Evolutionary conservation across 306 rosid genomes (phyloP).

Genomic region (Vicia faba): DNA sequence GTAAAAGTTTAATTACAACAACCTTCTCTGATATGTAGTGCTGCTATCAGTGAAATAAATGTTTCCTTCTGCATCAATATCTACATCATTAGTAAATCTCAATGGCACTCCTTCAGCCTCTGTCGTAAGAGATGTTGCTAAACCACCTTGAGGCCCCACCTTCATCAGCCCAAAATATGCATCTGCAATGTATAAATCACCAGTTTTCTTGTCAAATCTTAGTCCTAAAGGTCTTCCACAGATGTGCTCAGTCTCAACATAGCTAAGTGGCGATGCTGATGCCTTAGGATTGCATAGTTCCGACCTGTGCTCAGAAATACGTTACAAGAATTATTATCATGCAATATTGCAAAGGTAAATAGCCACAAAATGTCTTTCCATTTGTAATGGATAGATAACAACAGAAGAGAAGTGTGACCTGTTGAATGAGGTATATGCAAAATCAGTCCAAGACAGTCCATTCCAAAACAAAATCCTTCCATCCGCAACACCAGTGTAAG

Average conservation of each 20-base stretch:
- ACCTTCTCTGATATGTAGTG: constrained; percentile 70
- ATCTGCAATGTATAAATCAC: constrained; percentile 88
- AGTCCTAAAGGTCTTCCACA: constrained; percentile 96
- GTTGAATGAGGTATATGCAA: constrained; percentile 74
- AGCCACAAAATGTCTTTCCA: background rate
- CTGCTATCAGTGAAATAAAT: constrained; percentile 81
- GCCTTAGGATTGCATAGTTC: constrained; percentile 70
- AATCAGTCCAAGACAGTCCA: constrained; percentile 73
- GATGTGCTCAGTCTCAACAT: constrained; percentile 69
- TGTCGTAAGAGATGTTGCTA: constrained; percentile 74
- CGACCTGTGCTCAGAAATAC: constrained; percentile 58
- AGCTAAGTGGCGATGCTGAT: constrained; percentile 53
- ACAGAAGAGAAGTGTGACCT: constrained; percentile 50
- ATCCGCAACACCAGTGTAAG: constrained; percentile 91
- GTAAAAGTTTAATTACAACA: constrained; percentile 15
- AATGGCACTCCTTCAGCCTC: constrained; percentile 81
- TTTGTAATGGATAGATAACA: background rate
- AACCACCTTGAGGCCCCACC: constrained; percentile 89
- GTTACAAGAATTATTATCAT: constrained; percentile 13
- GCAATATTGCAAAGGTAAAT: background rate
- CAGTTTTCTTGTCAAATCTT: constrained; percentile 84
- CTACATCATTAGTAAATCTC: constrained; percentile 78
- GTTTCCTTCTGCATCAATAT: constrained; percentile 72
- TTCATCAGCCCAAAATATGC: constrained; percentile 83
- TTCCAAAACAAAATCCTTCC: constrained; percentile 82